Evolutionary conservation across 1,139 yeast species (phyloP).

Genomic region (Taiozyma sp.): DNA sequence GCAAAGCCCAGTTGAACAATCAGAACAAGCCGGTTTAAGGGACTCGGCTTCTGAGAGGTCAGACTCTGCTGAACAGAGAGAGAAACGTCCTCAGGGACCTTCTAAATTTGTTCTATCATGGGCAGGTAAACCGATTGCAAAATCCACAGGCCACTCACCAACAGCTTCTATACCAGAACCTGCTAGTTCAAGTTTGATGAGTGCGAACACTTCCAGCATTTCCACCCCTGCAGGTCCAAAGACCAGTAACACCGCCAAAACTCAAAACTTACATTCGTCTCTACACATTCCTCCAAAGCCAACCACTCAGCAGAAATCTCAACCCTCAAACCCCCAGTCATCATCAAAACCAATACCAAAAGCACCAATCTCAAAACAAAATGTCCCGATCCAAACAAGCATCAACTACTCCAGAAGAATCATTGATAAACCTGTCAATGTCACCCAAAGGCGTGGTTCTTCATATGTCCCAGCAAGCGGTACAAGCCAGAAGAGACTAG

Average conservation of each 20-base stretch:
- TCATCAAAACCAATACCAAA: neutral
- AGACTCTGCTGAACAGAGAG: neutral
- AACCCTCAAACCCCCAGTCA: neutral
- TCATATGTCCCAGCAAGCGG: neutral
- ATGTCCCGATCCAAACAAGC: neutral
- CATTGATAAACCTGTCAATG: neutral
- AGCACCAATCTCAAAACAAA: neutral
- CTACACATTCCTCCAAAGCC: neutral
- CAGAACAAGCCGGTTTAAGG: neutral
- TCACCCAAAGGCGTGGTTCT: neutral
- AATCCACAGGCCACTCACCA: neutral
- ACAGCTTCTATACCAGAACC: neutral
- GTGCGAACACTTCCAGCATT: neutral
- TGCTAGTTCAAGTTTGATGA: neutral
- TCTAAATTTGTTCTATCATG: neutral
- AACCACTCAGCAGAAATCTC: neutral
- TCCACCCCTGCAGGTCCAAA: neutral
- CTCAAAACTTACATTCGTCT: neutral
- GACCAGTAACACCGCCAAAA: neutral
- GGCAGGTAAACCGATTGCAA: neutral
- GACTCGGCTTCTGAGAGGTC: neutral
- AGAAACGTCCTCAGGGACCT: neutral
- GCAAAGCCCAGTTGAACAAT: neutral
- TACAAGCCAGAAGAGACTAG: neutral
- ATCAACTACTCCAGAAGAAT: neutral